Percentiles rank a stretch among this genome's conserved stretches.
Conservation (phyloP, 1,284 basidiomycete species). For the Rugosomyces carneus region DNA sequence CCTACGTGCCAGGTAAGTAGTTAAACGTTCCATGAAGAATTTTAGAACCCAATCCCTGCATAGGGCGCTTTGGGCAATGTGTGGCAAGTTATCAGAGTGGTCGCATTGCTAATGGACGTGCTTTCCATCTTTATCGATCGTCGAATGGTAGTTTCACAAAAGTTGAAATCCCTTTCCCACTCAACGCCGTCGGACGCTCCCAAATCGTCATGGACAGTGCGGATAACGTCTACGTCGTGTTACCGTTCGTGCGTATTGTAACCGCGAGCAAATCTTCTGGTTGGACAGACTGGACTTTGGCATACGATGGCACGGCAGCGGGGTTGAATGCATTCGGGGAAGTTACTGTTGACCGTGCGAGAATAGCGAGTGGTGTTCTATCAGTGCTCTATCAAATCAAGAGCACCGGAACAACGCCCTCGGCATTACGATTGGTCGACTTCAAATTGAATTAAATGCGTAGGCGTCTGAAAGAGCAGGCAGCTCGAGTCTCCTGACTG, state of each 20-base stretch:
- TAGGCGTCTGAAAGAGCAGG: too few relatives aligned
- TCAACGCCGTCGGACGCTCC: constrained; percentile 35
- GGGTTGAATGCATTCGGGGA: constrained; percentile 38
- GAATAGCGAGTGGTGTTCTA: constrained; percentile 29
- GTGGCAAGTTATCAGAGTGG: constrained; percentile 33
- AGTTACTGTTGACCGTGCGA: constrained; percentile 34
- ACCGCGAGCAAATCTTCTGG: constrained; percentile 35
- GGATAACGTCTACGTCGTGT: constrained; percentile 36
- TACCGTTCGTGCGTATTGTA: constrained; percentile 34
- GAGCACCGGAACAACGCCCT: constrained; percentile 34
- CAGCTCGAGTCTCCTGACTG: neutral
- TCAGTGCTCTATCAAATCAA: constrained; percentile 36
- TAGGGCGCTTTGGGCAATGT: constrained; percentile 38
- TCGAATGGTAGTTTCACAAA: constrained; percentile 34
- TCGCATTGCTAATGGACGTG: constrained; percentile 26
- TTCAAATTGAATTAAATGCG: constrained; percentile 26
- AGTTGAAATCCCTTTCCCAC: constrained; percentile 35
- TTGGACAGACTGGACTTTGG: constrained; percentile 39
- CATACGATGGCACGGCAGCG: constrained; percentile 30
- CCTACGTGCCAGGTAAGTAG: constrained; percentile 35
- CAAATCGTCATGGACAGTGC: constrained; percentile 34
- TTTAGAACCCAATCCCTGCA: neutral
- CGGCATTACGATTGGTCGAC: constrained; percentile 29
- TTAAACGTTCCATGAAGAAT: neutral
- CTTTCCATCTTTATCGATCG: constrained; percentile 36